These are phyloP conservation scores for Tephrocybe sp. DNA, from an alignment of 768 basidiomycete genomes.

Conservation along the genomic window DNA sequence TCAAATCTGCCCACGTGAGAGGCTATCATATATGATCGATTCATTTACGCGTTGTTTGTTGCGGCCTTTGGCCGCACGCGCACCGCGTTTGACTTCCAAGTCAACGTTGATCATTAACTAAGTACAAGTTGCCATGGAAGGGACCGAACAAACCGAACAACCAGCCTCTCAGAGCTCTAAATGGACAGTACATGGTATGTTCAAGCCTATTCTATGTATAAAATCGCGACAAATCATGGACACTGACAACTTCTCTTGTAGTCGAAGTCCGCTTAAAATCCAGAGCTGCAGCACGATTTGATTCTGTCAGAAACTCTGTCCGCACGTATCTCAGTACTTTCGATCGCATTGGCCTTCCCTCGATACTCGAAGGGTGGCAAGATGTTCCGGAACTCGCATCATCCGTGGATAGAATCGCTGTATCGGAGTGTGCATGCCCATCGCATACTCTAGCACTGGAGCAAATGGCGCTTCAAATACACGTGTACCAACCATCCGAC, in stretches of 20 bases:
- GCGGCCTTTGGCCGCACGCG: not conserved
- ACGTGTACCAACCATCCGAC: constrained; percentile 84
- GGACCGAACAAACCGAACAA: constrained; percentile 5
- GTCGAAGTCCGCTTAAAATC: constrained; percentile 83
- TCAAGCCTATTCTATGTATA: not conserved
- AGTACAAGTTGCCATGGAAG: constrained; percentile 16
- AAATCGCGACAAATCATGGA: not conserved
- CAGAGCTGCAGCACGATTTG: constrained; percentile 70
- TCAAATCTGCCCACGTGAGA: constrained; percentile 7
- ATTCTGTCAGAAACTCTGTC: constrained; percentile 69
- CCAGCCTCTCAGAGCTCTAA: constrained; percentile 15
- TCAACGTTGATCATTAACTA: not conserved
- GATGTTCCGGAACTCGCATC: constrained; percentile 66
- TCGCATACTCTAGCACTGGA: constrained; percentile 50
- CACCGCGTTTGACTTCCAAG: not conserved
- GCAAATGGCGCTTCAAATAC: constrained; percentile 70
- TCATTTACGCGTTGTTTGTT: constrained; percentile 51
- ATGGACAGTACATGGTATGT: constrained; percentile 67
- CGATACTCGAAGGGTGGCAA: constrained; percentile 77
- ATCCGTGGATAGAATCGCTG: constrained; percentile 75
- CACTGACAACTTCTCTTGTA: constrained; percentile 29
- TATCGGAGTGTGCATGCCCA: constrained; percentile 71
- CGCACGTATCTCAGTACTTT: constrained; percentile 56
- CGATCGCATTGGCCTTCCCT: constrained; percentile 68
- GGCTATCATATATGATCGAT: constrained; percentile 34